These are phyloP conservation scores for Morella rubra DNA, from an alignment of 306 rosid species.

Conservation along the genomic window DNA sequence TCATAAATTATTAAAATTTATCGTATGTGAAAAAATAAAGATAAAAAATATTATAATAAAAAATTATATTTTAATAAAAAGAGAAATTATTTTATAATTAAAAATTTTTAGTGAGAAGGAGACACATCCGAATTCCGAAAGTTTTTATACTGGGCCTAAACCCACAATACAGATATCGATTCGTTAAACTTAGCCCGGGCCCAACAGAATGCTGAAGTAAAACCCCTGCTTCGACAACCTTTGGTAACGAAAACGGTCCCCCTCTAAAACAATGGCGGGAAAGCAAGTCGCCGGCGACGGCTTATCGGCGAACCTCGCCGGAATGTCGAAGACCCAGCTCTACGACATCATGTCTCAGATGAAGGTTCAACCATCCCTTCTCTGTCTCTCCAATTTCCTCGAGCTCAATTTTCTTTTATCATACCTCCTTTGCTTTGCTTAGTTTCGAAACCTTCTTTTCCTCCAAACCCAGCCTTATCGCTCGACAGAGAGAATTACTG, in stretches of 20 bases:
- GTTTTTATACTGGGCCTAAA: background rate
- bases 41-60: no score
- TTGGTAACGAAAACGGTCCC: background rate
- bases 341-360: conserved; percentile 94
- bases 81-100: no score
- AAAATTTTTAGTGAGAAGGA: no score
- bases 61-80: no score
- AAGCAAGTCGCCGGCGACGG: conserved; percentile 69
- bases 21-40: no score
- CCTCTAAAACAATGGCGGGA: conserved; percentile 65
- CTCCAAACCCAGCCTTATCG: background rate
- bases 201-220: background rate
- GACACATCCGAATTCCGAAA: background rate
- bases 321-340: conserved; percentile 94
- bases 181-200: background rate
- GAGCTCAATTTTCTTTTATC: background rate
- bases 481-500: background rate
- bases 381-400: background rate
- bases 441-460: background rate
- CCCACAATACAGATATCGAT: no score
- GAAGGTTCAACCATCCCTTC: conserved; percentile 47
- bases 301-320: conserved; percentile 68
- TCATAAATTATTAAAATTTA: no score
- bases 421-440: background rate
- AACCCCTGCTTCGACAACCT: background rate